Evolutionary conservation across 2,329 filamentous ascomycete genomes (phyloP).

Genomic region (Penicillium sp.): DNA sequence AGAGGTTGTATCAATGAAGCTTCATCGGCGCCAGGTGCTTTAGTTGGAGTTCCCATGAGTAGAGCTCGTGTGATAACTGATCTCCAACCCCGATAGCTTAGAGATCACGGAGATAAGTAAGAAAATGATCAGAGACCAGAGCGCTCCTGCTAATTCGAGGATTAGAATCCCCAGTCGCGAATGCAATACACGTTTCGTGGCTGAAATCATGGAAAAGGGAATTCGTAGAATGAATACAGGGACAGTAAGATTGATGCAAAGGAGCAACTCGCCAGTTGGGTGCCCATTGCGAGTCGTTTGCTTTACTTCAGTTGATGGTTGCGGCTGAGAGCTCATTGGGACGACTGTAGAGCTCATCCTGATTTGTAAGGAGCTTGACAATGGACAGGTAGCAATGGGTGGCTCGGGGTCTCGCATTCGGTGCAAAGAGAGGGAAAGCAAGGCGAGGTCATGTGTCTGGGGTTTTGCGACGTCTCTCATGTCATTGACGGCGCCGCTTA

Average conservation of each 20-base stretch:
- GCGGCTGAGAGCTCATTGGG: constrained; percentile 2
- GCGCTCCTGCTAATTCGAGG: constrained; percentile 5
- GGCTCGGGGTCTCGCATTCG: neutral
- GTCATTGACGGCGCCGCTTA: neutral
- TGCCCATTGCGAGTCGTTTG: constrained; percentile 1
- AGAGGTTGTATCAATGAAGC: too few species aligned
- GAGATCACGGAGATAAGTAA: neutral
- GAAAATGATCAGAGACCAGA: constrained; percentile 5
- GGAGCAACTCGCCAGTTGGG: constrained; percentile 13
- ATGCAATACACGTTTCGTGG: constrained; percentile 3
- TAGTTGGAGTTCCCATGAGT: too few species aligned
- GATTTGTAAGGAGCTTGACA: too few species aligned
- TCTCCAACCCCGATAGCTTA: neutral
- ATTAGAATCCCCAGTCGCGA: constrained; percentile 9
- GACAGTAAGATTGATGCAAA: constrained; percentile 15
- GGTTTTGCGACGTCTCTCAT: neutral
- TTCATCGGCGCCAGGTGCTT: too few species aligned
- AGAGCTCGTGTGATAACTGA: neutral
- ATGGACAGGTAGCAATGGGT: neutral
- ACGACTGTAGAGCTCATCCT: neutral
- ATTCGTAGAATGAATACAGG: constrained; percentile 11
- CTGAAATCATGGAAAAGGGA: constrained; percentile 5
- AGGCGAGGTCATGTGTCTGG: constrained; percentile 5
- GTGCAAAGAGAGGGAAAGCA: constrained; percentile 8
- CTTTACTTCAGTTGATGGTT: neutral